Evolutionary conservation across 1,284 basidiomycete genomes (phyloP).

Genomic region (Ustilago bromivora): DNA sequence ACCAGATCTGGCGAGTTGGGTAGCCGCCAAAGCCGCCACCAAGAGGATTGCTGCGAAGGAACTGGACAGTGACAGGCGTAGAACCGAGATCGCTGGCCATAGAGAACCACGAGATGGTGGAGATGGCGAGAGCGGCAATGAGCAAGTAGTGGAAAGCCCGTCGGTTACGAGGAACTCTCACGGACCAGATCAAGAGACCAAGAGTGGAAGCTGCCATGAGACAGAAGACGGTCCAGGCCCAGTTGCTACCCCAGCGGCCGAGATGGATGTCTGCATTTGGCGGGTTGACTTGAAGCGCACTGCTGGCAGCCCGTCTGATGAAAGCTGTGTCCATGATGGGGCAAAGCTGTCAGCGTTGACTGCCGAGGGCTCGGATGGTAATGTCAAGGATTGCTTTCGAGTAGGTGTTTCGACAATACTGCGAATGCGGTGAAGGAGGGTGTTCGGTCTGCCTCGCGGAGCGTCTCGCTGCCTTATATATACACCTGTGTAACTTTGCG

Average conservation of each 20-base stretch:
- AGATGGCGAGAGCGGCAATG: conserved; percentile 68
- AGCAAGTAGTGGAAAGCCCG: conserved; percentile 73
- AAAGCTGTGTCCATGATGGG: conserved; percentile 6
- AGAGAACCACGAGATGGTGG: conserved; percentile 72
- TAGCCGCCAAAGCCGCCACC: conserved; percentile 32
- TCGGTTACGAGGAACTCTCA: conserved; percentile 52
- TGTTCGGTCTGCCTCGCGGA: neutral
- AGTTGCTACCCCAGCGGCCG: conserved; percentile 71
- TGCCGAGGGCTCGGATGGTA: neutral
- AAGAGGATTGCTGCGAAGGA: conserved; percentile 65
- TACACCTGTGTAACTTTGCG: neutral
- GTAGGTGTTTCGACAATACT: neutral
- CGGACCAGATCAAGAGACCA: conserved; percentile 52
- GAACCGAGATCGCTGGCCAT: conserved; percentile 77
- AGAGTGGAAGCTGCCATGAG: conserved; percentile 64
- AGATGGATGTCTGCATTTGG: conserved; percentile 55
- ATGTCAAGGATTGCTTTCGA: neutral
- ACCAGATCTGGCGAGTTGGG: conserved; percentile 74
- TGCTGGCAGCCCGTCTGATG: conserved; percentile 32
- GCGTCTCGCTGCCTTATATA: neutral
- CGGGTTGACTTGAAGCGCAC: conserved; percentile 46
- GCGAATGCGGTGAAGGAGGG: neutral
- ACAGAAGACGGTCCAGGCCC: conserved; percentile 71
- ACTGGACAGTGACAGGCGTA: conserved; percentile 73
- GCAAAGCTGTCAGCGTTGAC: neutral